phyloP scores from a whole-genome alignment of 2,329 filamentous ascomycete genomes.

The Penicillium sp. region DNA sequence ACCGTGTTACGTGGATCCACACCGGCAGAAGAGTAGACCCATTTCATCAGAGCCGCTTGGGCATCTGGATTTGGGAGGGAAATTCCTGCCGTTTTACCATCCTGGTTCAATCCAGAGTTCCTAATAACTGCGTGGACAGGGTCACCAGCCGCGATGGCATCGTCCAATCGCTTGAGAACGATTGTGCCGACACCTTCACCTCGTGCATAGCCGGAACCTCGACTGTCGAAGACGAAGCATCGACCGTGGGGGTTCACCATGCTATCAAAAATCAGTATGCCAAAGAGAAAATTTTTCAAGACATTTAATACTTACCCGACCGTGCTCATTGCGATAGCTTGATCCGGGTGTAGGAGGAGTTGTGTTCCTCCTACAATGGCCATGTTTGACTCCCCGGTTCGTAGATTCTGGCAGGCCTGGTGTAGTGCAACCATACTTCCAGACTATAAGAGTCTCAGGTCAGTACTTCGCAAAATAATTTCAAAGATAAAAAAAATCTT shows the following conservation, averaged over 20 bases:
- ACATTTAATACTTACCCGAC: neutral
- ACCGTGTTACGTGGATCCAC: constrained; percentile 29
- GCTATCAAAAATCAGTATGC: constrained; percentile 16
- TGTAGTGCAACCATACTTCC: constrained; percentile 34
- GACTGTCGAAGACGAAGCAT: constrained; percentile 42
- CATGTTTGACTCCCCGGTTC: constrained; percentile 28
- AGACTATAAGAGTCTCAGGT: constrained; percentile 20
- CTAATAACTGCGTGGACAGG: constrained; percentile 46
- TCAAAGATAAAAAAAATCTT: neutral
- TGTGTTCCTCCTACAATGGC: constrained; percentile 12
- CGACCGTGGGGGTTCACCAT: constrained; percentile 17
- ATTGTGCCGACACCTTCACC: constrained; percentile 17
- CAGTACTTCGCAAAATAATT: neutral
- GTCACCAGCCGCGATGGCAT: constrained; percentile 50
- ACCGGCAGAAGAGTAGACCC: neutral
- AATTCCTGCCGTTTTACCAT: constrained; percentile 52
- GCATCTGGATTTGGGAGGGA: constrained; percentile 28
- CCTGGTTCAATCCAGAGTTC: constrained; percentile 49
- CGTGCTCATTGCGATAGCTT: constrained; percentile 10
- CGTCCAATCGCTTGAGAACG: constrained; percentile 44
- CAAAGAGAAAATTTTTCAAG: neutral
- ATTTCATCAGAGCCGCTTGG: constrained; percentile 4
- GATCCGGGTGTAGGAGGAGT: constrained; percentile 8
- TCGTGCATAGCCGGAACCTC: constrained; percentile 26
- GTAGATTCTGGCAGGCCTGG: constrained; percentile 29